Evolutionary conservation across 108 stramenopile genomes (phyloP).

Genomic region (Cyclotella baltica): DNA sequence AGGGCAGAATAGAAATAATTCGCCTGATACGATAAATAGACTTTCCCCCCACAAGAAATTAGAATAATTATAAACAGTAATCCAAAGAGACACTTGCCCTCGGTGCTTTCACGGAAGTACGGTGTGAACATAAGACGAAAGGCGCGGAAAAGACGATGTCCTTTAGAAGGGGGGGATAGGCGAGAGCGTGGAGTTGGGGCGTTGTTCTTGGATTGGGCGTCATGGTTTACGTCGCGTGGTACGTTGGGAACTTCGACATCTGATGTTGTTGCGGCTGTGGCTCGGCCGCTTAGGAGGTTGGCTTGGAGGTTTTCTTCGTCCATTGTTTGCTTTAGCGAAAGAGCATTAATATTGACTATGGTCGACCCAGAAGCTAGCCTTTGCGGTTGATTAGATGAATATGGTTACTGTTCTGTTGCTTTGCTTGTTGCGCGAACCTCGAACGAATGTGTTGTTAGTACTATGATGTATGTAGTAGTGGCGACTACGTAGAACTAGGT

Average conservation of each 20-base stretch:
- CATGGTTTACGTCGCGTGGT: neutral
- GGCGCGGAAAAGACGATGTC: constrained; percentile 47
- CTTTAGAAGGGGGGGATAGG: constrained; percentile 8
- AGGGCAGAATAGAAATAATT: constrained; percentile 82
- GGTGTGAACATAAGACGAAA: constrained; percentile 58
- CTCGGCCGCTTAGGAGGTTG: neutral
- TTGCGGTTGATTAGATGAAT: too few relatives aligned
- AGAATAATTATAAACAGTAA: constrained; percentile 66
- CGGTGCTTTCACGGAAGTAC: constrained; percentile 58
- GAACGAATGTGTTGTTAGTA: too few relatives aligned
- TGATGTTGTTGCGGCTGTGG: neutral
- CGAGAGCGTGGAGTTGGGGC: neutral
- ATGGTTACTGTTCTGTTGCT: too few relatives aligned
- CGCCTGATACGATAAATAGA: constrained; percentile 77
- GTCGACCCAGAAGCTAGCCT: too few relatives aligned
- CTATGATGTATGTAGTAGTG: too few relatives aligned
- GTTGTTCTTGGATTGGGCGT: neutral
- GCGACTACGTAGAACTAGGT: too few relatives aligned
- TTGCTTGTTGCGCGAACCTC: too few relatives aligned
- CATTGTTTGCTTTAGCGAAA: too few relatives aligned
- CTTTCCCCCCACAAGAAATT: constrained; percentile 72
- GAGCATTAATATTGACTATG: too few relatives aligned
- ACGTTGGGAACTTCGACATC: neutral
- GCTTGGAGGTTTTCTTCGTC: constrained; percentile 12
- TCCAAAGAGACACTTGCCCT: constrained; percentile 54